Evolutionary conservation across 1,284 basidiomycete species (phyloP), one percentile per base, ranked within the genome.

Genomic region (Sporisorium graminicola): DNA sequence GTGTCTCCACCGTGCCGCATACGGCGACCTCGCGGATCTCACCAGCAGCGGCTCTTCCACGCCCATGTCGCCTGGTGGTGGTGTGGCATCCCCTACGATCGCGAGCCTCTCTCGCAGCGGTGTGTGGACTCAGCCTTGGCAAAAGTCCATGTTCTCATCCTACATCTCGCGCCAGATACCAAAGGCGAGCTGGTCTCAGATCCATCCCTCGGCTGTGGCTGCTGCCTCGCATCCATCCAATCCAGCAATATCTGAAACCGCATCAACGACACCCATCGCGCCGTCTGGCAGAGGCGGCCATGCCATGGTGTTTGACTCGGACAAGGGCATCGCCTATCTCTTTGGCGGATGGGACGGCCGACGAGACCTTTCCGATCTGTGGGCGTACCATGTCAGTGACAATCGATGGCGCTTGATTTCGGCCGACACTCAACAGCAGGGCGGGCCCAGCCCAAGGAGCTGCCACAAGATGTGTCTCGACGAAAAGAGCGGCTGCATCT

Each of bases 381-480:
- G 93, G 93, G 88, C 88, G 46, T 94, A 92, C 84, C 88, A 89
- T 68, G 89, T 92, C 80, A 86, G 86, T 44, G 87, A 88, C n/a
- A 89, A 90, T 54, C 87, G 88, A 55, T 94, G 93, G 93, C 87
- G 87, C 6, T 77, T 90, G 26, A 87, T 93, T 55, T 90, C 90
- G 61, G 86, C 87, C 35, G 89, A 88, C 53, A 91, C 91, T 0
- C 87, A 88, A 2, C 80, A 86, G 42, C 90, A 91, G 49, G 76
- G 81, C 57, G 92, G 91, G 0, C 93, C 93, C 2, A 89, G 90
- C 5, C 89, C 92, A 5, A 87, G 93, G 29, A 91, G 91, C 35
- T 94, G 93, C 81, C 93, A 94, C 83, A 92, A 92, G 86, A 93
- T 93, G 91, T 90, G 90, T 18, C 92, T 92, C 75, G 91, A 93